Conservation (phyloP, 257 asterid species). For the Solanum okadae region DNA sequence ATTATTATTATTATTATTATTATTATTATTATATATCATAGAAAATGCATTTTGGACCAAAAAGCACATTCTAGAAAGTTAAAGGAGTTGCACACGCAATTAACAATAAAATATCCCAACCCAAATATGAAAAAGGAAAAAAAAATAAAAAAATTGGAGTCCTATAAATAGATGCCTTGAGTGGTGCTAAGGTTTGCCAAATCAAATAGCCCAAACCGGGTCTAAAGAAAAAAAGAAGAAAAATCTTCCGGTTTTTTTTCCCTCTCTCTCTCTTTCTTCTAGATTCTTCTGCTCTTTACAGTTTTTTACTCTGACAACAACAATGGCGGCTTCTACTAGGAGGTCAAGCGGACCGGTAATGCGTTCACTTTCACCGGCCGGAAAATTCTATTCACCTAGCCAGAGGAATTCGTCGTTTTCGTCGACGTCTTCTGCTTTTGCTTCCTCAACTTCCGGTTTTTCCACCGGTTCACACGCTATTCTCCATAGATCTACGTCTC, state of each 20-base stretch:
- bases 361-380: constrained; percentile 7
- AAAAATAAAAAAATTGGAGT: not conserved
- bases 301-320: not conserved
- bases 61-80: not conserved
- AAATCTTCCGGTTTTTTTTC: not conserved
- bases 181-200: constrained; percentile 27
- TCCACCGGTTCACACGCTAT: not conserved
- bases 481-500: not conserved
- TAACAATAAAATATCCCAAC: not conserved
- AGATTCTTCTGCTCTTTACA: not conserved
- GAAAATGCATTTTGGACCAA: not conserved
- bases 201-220: constrained; percentile 7
- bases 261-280: not conserved
- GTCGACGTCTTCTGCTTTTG: not conserved
- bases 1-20: not conserved
- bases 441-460: constrained; percentile 1
- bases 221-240: not conserved
- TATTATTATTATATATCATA: not conserved
- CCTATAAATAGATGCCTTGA: constrained; percentile 46
- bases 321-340: constrained; percentile 21
- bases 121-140: not conserved
- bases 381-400: not conserved
- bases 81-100: not conserved
- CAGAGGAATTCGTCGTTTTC: not conserved
- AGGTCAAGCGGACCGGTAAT: not conserved